Conservation (phyloP, 345 rosid species). For the Toxicodendron radicans region DNA sequence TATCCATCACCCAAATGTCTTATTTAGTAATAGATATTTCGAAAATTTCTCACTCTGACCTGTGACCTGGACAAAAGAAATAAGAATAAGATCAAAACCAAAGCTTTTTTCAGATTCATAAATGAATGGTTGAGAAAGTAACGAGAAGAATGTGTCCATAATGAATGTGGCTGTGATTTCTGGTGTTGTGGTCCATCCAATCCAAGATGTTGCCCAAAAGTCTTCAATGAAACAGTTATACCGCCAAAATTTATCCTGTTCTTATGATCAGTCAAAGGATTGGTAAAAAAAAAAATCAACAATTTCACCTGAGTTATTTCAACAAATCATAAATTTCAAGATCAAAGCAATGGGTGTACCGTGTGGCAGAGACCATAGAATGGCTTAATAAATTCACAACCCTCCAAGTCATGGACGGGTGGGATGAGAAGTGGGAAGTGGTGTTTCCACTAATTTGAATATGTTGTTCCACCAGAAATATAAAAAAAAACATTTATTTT, state of each 20-base stretch:
- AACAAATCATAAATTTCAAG: neutral
- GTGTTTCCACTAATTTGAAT: neutral
- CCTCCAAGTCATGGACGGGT: neutral
- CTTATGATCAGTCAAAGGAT: neutral
- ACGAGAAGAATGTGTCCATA: conserved; percentile 27
- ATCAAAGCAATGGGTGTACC: conserved; percentile 20
- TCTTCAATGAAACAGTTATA: conserved; percentile 22
- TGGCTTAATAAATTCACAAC: neutral
- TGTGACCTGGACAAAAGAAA: too few species aligned
- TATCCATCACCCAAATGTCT: neutral
- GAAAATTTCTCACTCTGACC: neutral
- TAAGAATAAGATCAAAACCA: neutral
- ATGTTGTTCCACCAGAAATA: neutral
- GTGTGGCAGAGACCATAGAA: conserved; percentile 11
- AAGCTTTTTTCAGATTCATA: conserved; percentile 1
- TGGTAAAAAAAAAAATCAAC: too few species aligned
- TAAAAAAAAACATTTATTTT: too few species aligned
- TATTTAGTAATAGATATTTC: neutral
- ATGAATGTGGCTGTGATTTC: conserved; percentile 30
- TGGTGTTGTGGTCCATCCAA: conserved; percentile 39
- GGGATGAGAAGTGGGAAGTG: neutral
- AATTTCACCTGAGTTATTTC: neutral
- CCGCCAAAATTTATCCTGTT: neutral
- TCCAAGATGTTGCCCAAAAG: neutral
- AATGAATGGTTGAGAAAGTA: conserved; percentile 24